A percentile compares a stretch with the other conserved stretches of the same genome.
phyloP scores from a whole-genome alignment of 495 filamentous ascomycete species.

The Trichoderma reesei region DNA sequence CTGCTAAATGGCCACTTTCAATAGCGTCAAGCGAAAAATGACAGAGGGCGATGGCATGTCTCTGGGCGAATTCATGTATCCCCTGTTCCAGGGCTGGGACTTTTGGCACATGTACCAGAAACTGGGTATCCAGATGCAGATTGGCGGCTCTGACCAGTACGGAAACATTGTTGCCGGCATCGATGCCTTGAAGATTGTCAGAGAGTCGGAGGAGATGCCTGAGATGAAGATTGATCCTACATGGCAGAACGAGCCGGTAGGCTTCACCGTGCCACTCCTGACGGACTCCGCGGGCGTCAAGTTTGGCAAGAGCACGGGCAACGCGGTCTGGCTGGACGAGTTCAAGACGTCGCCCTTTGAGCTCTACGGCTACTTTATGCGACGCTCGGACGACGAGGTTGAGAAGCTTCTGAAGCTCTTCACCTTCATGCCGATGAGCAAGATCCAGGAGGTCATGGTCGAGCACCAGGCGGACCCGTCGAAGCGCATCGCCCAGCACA shows the following conservation, averaged over 20 bases:
- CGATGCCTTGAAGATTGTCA: slow-evolving; percentile 65
- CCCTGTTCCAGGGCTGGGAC: slow-evolving; percentile 92
- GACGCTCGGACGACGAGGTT: slow-evolving; percentile 70
- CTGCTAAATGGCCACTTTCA: neutral
- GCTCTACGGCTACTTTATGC: slow-evolving; percentile 78
- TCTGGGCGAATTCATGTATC: slow-evolving; percentile 87
- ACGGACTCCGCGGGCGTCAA: slow-evolving; percentile 80
- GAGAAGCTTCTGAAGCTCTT: slow-evolving; percentile 78
- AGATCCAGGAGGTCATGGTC: slow-evolving; percentile 55
- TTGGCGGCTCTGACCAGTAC: slow-evolving; percentile 92
- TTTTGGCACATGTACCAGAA: slow-evolving; percentile 71
- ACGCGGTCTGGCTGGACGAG: slow-evolving; percentile 85
- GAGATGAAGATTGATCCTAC: slow-evolving; percentile 14
- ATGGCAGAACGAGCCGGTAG: slow-evolving; percentile 50
- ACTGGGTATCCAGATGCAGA: slow-evolving; percentile 63
- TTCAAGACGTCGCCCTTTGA: slow-evolving; percentile 74
- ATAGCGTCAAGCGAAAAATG: slow-evolving; percentile 74
- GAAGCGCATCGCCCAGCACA: slow-evolving; percentile 68
- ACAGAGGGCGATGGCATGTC: slow-evolving; percentile 79
- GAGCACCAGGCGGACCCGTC: slow-evolving; percentile 56
- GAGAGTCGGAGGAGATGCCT: slow-evolving; percentile 41
- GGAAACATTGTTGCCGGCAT: slow-evolving; percentile 93
- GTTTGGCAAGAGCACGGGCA: slow-evolving; percentile 91
- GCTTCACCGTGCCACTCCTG: slow-evolving; percentile 82
- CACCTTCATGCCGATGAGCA: slow-evolving; percentile 66